Percentiles rank a stretch among this genome's conserved stretches.
Conservation (phyloP, 2,329 filamentous ascomycete genomes). For the Phaeosphaeriaceae sp. region DNA sequence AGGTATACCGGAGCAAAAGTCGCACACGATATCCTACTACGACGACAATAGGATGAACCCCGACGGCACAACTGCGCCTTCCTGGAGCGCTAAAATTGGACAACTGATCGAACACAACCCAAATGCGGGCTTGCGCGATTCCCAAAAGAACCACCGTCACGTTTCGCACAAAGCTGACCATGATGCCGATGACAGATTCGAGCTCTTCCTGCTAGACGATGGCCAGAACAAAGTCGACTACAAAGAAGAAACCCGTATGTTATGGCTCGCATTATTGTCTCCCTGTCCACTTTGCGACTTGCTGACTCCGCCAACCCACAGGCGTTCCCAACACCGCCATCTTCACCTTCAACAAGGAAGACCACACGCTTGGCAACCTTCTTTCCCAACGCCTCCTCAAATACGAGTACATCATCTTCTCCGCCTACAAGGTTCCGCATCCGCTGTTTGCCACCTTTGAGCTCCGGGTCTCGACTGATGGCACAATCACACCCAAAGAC, state of each 20-base stretch:
- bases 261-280: neutral
- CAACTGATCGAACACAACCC: constrained; percentile 19
- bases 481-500: constrained; percentile 84
- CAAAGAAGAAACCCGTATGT: constrained; percentile 85
- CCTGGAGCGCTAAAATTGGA: constrained; percentile 9
- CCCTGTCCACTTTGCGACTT: neutral
- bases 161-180: constrained; percentile 24
- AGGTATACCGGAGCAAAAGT: neutral
- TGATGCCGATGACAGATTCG: constrained; percentile 68
- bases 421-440: constrained; percentile 78
- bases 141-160: constrained; percentile 6
- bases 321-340: constrained; percentile 94
- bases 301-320: constrained; percentile 45
- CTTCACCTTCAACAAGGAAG: constrained; percentile 95
- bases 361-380: constrained; percentile 93
- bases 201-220: constrained; percentile 85
- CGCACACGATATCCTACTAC: neutral
- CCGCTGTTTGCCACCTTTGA: constrained; percentile 60
- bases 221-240: constrained; percentile 94
- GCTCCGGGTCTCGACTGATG: constrained; percentile 91
- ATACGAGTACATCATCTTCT: constrained; percentile 83
- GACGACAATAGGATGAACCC: constrained; percentile 6
- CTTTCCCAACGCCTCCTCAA: constrained; percentile 84
- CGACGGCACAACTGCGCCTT: constrained; percentile 2
- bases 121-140: constrained; percentile 13